phyloP scores from a whole-genome alignment of 805 yeast genomes.

The Sporopachydermia quercuum region DNA sequence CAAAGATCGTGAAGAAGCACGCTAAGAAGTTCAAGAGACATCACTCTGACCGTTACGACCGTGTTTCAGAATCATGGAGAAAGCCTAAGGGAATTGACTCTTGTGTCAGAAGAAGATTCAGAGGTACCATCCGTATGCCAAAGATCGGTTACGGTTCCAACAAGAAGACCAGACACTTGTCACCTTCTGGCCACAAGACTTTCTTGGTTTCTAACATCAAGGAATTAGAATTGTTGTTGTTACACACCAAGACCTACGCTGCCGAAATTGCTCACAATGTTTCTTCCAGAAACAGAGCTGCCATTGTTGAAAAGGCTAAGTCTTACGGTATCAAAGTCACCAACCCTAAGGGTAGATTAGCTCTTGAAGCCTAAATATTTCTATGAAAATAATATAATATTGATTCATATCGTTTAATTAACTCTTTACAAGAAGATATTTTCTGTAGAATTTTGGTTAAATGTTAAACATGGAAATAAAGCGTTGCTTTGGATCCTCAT shows the following conservation, averaged over 20 bases:
- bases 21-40: conserved; percentile 98
- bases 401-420: no score
- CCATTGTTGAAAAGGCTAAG: conserved; percentile 91
- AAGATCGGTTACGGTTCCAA: conserved; percentile 99
- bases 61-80: conserved; percentile 99
- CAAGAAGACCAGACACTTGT: conserved; percentile 93
- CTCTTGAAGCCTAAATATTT: conserved; percentile 76
- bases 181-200: conserved; percentile 97
- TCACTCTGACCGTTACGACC: conserved; percentile 98
- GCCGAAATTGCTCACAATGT: conserved; percentile 99
- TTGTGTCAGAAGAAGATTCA: conserved; percentile 99
- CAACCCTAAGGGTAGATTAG: conserved; percentile 97
- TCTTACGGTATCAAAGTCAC: conserved; percentile 97
- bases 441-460: no score
- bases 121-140: conserved; percentile 98
- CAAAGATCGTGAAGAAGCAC: conserved; percentile 99
- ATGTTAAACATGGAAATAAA: no score
- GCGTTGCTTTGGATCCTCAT: no score
- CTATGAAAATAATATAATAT: no score
- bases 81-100: conserved; percentile 99
- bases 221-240: conserved; percentile 87
- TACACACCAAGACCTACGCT: conserved; percentile 98
- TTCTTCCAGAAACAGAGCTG: conserved; percentile 97
- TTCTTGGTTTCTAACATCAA: conserved; percentile 83
- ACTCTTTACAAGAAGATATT: no score